Evolutionary conservation across 2,329 filamentous ascomycete species (phyloP).

Genomic region (Alternaria tenuissima): DNA sequence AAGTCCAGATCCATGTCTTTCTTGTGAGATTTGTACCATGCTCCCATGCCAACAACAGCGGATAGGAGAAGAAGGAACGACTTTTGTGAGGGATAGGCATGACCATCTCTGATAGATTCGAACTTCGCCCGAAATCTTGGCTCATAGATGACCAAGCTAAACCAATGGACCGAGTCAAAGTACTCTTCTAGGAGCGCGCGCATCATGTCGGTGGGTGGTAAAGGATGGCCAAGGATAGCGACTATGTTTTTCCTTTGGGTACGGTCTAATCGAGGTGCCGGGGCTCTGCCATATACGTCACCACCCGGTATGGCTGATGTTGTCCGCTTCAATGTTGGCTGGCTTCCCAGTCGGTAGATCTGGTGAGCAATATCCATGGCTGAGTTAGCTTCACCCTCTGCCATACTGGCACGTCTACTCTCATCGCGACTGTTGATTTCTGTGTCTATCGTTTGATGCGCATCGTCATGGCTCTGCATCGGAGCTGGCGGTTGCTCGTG

Average conservation of each 20-base stretch:
- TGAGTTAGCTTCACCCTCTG: conserved; percentile 40
- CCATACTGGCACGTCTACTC: conserved; percentile 8
- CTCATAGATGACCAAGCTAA: conserved; percentile 36
- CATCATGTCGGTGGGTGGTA: background rate
- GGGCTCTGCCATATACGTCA: background rate
- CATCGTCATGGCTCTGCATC: background rate
- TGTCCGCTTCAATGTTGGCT: conserved; percentile 39
- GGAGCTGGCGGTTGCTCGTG: conserved; percentile 3
- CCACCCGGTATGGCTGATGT: conserved; percentile 40
- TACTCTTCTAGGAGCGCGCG: background rate
- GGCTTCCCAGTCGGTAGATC: background rate
- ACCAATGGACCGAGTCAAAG: background rate
- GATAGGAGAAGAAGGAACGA: conserved; percentile 51
- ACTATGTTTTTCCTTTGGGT: conserved; percentile 35
- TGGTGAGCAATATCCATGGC: conserved; percentile 46
- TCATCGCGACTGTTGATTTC: conserved; percentile 5
- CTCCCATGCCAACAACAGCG: conserved; percentile 50
- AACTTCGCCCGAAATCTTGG: conserved; percentile 51
- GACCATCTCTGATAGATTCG: conserved; percentile 40
- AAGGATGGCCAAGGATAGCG: background rate
- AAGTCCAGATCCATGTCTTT: conserved; percentile 10
- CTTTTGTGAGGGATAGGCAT: conserved; percentile 44
- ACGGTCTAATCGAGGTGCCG: conserved; percentile 14
- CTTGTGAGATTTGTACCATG: conserved; percentile 50
- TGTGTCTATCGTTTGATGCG: background rate